These are phyloP conservation scores for Colletotrichum siamense DNA, from an alignment of 2,329 filamentous ascomycete genomes.

Conservation along the genomic window DNA sequence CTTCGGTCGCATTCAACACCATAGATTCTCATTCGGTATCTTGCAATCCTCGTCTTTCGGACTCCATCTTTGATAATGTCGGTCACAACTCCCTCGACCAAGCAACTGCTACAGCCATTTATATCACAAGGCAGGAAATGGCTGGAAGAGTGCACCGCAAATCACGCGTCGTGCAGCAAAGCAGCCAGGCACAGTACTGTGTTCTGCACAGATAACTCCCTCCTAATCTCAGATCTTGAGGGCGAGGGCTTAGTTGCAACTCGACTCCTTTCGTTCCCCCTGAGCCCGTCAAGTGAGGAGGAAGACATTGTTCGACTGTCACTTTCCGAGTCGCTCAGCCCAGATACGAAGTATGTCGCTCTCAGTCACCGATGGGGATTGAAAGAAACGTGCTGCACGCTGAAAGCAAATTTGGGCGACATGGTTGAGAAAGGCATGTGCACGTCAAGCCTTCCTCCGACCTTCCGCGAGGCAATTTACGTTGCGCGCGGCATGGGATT, in stretches of 20 bases:
- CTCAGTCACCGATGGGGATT: neutral
- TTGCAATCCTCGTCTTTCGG: fast-evolving
- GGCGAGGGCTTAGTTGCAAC: neutral
- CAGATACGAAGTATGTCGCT: neutral
- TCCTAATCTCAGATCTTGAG: neutral
- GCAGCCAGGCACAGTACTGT: neutral
- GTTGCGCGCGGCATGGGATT: neutral
- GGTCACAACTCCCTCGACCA: neutral
- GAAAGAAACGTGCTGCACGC: neutral
- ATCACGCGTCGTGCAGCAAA: neutral
- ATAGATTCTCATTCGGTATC: fast-evolving
- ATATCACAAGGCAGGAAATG: neutral
- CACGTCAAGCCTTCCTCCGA: neutral
- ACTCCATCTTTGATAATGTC: neutral
- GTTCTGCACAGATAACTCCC: neutral
- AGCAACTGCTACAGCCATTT: neutral
- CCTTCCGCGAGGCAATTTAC: neutral
- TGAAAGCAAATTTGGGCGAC: neutral
- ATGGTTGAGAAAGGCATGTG: neutral
- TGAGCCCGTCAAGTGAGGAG: neutral
- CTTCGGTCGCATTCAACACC: neutral
- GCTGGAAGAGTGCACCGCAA: neutral
- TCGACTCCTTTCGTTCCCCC: neutral
- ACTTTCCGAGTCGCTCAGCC: neutral
- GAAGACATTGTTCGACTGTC: neutral